Evolutionary conservation across 371 early-diverging fungal genomes (phyloP), one percentile per base, ranked within the genome.

Genomic region (Mucor plumbeus): DNA sequence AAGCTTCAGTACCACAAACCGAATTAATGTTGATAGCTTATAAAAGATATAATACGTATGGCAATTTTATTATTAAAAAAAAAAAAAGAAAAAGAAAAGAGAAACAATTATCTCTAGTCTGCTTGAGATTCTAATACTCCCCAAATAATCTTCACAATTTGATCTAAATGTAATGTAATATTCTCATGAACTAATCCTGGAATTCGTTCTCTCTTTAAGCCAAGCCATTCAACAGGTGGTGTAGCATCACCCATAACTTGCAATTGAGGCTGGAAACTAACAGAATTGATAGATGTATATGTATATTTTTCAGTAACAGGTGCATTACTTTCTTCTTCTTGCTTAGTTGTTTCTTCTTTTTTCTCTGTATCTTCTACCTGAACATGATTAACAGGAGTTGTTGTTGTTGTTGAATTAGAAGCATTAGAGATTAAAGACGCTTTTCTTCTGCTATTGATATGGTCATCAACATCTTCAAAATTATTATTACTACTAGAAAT

Each of bases 221-320:
- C 87, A 3, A 86, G 66, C 88, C 88, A 88, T 72, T 88, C 88
- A 7, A 88, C 79, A 21, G 88, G 86, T 14, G 88, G 88, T 7
- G 88, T 88, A 0, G 88, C 88, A 62, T 88, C 88, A 1, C 85
- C 88, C 86, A 88, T 85, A 7, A 83, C 65, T 63, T 79, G 78
- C 41, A 88, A 63, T 58, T 86, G 85, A 47, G 87, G 87, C 26
- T 83, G 70, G 39, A 88, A 81, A 40, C 76, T 70, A 5, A 85
- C 82, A 21, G 84, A 75, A 31, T 71, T 73, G 8, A 75, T 54
- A 0, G 85, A 63, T 1, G 63, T 58, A 63, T 81, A 85, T 6
- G 67, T 60, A 48, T 72, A 66, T 40, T 66, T 56, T 35, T 73
- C 68, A 26, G 1, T 26, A 1, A 34, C 44, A 2, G 43, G 38